phyloP scores from a whole-genome alignment of 345 rosid species.

The Sonneratia caseolaris region DNA sequence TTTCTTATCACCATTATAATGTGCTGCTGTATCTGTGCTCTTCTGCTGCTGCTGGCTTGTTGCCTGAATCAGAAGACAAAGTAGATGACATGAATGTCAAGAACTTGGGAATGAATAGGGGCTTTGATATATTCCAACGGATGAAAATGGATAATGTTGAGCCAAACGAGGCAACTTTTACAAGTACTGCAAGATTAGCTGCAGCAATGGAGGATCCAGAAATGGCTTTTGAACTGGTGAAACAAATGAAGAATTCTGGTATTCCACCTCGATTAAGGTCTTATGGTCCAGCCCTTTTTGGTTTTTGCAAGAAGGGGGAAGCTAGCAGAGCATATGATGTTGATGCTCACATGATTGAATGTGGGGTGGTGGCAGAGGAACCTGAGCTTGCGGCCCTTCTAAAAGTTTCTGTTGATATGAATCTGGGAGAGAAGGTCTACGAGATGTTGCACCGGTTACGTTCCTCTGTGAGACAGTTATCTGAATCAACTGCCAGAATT shows the following conservation, averaged over 20 bases:
- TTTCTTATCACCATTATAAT: slow-evolving; percentile 57
- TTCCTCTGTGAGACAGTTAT: slow-evolving; percentile 62
- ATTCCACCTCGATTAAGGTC: slow-evolving; percentile 75
- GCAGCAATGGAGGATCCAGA: slow-evolving; percentile 70
- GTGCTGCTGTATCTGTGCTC: slow-evolving; percentile 75
- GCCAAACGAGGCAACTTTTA: slow-evolving; percentile 89
- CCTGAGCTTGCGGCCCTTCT: slow-evolving; percentile 78
- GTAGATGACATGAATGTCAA: slow-evolving; percentile 15
- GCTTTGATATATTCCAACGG: slow-evolving; percentile 68
- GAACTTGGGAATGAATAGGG: slow-evolving; percentile 41
- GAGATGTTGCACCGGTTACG: slow-evolving; percentile 69
- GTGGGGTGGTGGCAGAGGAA: slow-evolving; percentile 66
- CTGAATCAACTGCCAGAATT: slow-evolving; percentile 38
- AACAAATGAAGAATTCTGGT: slow-evolving; percentile 61
- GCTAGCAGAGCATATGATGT: slow-evolving; percentile 73
- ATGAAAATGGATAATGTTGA: slow-evolving; percentile 56
- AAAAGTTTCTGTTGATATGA: slow-evolving; percentile 45
- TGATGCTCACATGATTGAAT: slow-evolving; percentile 68
- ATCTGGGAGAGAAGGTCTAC: slow-evolving; percentile 55
- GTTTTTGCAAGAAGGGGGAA: slow-evolving; percentile 54
- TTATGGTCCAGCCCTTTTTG: slow-evolving; percentile 76
- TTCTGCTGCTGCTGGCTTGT: slow-evolving; percentile 21
- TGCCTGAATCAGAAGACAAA: slow-evolving; percentile 17
- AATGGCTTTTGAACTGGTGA: slow-evolving; percentile 82
- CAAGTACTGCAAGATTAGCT: slow-evolving; percentile 70